Conservation (phyloP, 176 grass and related monocot species). For the bread wheat (Triticum aestivum) region IWGSC_CS_RefSeq_v2.1 NC_057804.1:175859575-175860074, state of each 20-base stretch:
- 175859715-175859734: background rate
- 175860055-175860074: no score
- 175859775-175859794: background rate
- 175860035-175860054: no score
- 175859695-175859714: background rate
- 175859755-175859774: background rate
- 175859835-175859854: background rate
- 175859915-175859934: no score
- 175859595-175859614: constrained; percentile 42
- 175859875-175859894: background rate
- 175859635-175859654: background rate
- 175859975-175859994: no score
- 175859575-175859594: constrained; percentile 26
- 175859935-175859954: no score
- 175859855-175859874: background rate
- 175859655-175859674: background rate
- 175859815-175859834: background rate
- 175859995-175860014: no score
- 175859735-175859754: background rate
- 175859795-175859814: background rate
- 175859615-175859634: constrained; percentile 11
- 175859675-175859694: background rate
- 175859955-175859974: no score
- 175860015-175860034: no score
- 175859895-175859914: background rate